Percentiles rank a stretch among this genome's conserved stretches.
These are phyloP conservation scores for Chlorella sp. DNA, from an alignment of 139 green algal genomes.

Conservation along the genomic window DNA sequence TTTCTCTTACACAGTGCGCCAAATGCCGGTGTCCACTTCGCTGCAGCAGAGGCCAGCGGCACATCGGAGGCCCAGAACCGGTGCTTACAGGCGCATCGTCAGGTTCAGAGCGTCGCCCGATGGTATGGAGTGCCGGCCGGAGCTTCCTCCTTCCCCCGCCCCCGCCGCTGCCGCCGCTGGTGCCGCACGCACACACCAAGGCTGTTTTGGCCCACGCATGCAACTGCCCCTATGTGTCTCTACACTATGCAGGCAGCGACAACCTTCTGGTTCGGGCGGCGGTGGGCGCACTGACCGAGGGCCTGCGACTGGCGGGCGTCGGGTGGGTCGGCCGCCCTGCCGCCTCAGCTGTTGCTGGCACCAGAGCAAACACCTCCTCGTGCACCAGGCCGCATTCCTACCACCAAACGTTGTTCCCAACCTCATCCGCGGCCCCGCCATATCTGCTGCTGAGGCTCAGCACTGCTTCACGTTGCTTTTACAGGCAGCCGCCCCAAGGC, in stretches of 20 bases:
- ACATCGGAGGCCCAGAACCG: no score
- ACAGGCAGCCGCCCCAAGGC: no score
- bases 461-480: not conserved
- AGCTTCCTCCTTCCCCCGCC: not conserved
- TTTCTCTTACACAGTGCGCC: no score
- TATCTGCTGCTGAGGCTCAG: not conserved
- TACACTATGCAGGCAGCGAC: not conserved
- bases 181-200: not conserved
- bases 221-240: no score
- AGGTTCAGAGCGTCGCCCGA: no score
- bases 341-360: not conserved
- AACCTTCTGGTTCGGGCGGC: not conserved
- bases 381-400: not conserved
- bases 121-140: not conserved
- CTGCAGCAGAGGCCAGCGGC: no score
- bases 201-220: no score
- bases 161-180: not conserved
- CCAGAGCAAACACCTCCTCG: not conserved
- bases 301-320: conserved; percentile 10
- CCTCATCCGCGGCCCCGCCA: no score
- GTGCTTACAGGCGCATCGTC: no score
- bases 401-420: no score
- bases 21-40: no score
- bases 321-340: not conserved
- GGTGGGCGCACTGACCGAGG: conserved; percentile 12